These are phyloP conservation scores for Geotrichum aggregatum DNA, from an alignment of 1,139 yeast genomes.

Conservation along the genomic window DNA sequence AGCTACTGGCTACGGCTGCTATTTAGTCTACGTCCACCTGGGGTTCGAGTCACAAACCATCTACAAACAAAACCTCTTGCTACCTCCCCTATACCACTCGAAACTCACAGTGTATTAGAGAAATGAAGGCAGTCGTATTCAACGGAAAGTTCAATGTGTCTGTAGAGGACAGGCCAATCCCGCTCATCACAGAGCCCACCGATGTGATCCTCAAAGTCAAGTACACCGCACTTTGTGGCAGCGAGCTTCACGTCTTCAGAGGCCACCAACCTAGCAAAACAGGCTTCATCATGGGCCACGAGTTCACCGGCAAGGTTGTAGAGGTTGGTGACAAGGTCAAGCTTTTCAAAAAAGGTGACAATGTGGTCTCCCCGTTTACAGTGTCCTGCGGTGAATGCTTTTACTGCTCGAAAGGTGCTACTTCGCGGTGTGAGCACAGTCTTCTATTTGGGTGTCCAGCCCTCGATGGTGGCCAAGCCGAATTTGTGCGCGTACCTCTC, in stretches of 20 bases:
- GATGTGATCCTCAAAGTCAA: constrained; percentile 54
- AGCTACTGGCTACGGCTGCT: too few species aligned
- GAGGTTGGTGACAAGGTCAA: constrained; percentile 63
- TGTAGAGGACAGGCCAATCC: constrained; percentile 46
- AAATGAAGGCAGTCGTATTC: constrained; percentile 58
- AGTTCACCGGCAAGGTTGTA: constrained; percentile 66
- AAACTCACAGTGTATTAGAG: too few species aligned
- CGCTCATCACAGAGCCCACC: constrained; percentile 41
- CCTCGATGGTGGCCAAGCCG: constrained; percentile 59
- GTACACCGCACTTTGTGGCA: constrained; percentile 58
- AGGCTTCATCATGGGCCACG: constrained; percentile 68
- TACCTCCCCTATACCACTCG: too few species aligned
- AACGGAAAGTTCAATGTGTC: constrained; percentile 48
- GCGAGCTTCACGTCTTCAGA: constrained; percentile 58
- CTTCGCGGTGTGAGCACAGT: constrained; percentile 51
- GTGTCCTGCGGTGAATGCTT: constrained; percentile 56
- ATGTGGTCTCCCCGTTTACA: constrained; percentile 60
- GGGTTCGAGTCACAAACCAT: too few species aligned
- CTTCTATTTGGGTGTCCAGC: constrained; percentile 54
- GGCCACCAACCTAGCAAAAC: constrained; percentile 51
- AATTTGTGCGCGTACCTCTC: constrained; percentile 54
- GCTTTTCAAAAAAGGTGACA: constrained; percentile 64
- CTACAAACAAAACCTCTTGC: too few species aligned
- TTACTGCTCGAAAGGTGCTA: constrained; percentile 51
- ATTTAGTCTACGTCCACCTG: too few species aligned